These are phyloP conservation scores for Vanilla planifolia DNA, from an alignment of 106 monocot genomes.

Conservation along the genomic window DNA sequence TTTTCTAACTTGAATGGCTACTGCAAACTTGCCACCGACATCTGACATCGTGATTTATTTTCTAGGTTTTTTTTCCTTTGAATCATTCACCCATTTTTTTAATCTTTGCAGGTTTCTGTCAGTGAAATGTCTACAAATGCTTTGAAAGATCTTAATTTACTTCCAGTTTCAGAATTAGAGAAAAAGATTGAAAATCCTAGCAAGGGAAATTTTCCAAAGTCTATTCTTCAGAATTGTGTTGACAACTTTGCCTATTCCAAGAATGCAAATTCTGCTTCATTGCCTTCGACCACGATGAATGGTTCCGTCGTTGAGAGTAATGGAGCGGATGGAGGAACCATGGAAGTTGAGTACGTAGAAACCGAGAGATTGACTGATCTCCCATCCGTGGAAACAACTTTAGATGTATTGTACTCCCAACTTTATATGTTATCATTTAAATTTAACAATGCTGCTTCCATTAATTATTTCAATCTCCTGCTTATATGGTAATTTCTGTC, in stretches of 20 bases:
- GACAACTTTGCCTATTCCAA: conserved; percentile 28
- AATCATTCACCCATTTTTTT: neutral
- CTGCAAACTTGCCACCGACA: too few relatives aligned
- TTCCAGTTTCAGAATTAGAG: conserved; percentile 29
- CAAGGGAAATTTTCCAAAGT: conserved; percentile 41
- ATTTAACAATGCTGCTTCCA: conserved; percentile 1
- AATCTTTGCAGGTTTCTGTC: conserved; percentile 5
- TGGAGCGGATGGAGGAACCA: conserved; percentile 29
- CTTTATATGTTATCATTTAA: neutral
- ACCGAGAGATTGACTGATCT: conserved; percentile 79
- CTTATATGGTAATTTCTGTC: conserved; percentile 1
- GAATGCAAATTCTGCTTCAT: conserved; percentile 17
- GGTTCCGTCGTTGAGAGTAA: conserved; percentile 22
- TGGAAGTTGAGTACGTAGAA: conserved; percentile 88
- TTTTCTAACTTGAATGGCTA: too few relatives aligned
- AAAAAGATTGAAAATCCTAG: conserved; percentile 22
- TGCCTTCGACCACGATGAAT: conserved; percentile 13
- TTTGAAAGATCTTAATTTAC: conserved; percentile 45
- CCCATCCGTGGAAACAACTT: conserved; percentile 44
- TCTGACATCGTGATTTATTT: too few relatives aligned
- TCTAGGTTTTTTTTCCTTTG: conserved; percentile 1
- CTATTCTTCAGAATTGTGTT: conserved; percentile 19
- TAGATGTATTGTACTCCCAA: conserved; percentile 48
- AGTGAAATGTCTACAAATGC: conserved; percentile 51
- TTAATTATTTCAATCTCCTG: neutral